phyloP scores from a whole-genome alignment of 768 basidiomycete genomes.

The Lactarius indigo region DNA sequence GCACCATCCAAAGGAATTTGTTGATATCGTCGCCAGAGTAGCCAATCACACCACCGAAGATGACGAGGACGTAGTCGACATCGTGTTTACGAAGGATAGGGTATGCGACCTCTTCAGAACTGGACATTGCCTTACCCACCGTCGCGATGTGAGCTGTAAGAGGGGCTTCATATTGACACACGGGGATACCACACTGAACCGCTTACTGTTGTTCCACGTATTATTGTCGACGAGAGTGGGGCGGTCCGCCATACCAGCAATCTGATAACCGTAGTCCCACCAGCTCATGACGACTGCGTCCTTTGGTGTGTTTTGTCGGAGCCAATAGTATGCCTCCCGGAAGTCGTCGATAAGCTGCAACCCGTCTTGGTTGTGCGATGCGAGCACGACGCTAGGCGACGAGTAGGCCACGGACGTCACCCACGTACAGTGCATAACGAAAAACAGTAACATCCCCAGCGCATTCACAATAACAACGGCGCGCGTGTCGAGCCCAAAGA shows the following conservation, averaged over 20 bases:
- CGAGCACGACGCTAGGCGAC: slow-evolving; percentile 93
- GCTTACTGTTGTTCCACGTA: slow-evolving; percentile 98
- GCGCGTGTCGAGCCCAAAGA: slow-evolving; percentile 85
- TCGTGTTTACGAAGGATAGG: slow-evolving; percentile 97
- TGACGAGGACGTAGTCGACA: slow-evolving; percentile 94
- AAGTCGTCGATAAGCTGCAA: slow-evolving; percentile 98
- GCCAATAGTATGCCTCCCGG: slow-evolving; percentile 99
- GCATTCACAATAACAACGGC: slow-evolving; percentile 70
- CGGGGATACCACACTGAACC: not conserved
- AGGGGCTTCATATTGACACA: not conserved
- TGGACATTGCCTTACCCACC: slow-evolving; percentile 98
- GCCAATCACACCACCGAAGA: slow-evolving; percentile 94
- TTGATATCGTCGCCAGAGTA: slow-evolving; percentile 99
- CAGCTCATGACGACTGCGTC: slow-evolving; percentile 96
- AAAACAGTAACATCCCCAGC: slow-evolving; percentile 75
- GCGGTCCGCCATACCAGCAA: slow-evolving; percentile 97
- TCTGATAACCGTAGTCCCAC: slow-evolving; percentile 99
- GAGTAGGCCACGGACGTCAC: slow-evolving; percentile 94
- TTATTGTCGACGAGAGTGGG: slow-evolving; percentile 98
- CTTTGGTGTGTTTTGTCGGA: slow-evolving; percentile 90
- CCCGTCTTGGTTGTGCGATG: slow-evolving; percentile 76
- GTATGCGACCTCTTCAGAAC: slow-evolving; percentile 90
- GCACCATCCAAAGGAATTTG: slow-evolving; percentile 99
- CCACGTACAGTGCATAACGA: slow-evolving; percentile 96
- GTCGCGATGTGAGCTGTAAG: slow-evolving; percentile 90